phyloP scores from a whole-genome alignment of 169 alveolate genomes.

The Eimeria sp. region DNA sequence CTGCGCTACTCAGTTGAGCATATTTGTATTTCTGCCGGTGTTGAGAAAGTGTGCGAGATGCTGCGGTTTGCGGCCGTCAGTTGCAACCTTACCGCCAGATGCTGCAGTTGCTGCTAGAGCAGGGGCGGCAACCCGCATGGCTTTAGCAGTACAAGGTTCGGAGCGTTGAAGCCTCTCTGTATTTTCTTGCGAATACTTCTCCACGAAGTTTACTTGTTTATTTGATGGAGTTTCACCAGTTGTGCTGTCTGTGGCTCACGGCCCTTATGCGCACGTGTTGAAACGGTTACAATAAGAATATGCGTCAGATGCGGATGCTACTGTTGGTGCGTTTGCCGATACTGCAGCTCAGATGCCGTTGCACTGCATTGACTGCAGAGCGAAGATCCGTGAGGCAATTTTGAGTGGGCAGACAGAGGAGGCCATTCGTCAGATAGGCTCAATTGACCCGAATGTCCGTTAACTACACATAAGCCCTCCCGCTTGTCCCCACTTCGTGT shows the following conservation, averaged over 20 bases:
- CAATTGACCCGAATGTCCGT: slow-evolving; percentile 61
- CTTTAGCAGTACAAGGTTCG: not conserved
- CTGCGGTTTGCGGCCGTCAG: not conserved
- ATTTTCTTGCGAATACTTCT: not conserved
- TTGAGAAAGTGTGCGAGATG: not conserved
- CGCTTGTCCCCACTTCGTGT: not conserved
- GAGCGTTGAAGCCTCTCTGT: not conserved
- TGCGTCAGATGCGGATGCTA: not conserved
- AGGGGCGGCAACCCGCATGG: not conserved
- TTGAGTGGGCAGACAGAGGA: slow-evolving; percentile 76
- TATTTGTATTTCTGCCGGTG: too few relatives aligned
- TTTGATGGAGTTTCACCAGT: not conserved
- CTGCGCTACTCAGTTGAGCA: not conserved
- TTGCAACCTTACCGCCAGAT: not conserved
- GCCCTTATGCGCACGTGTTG: not conserved
- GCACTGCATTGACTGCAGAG: slow-evolving; percentile 71
- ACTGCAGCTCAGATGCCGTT: slow-evolving; percentile 83
- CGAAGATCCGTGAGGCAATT: slow-evolving; percentile 81
- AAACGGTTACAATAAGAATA: not conserved
- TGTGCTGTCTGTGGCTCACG: not conserved
- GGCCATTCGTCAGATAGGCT: slow-evolving; percentile 64
- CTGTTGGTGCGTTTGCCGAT: slow-evolving; percentile 26
- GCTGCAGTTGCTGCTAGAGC: not conserved
- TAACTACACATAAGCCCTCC: not conserved
- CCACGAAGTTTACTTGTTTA: not conserved